Evolutionary conservation across 2,329 filamentous ascomycete genomes (phyloP), one percentile per base, ranked within the genome.

Genomic region (Aureobasidium sp.): DNA sequence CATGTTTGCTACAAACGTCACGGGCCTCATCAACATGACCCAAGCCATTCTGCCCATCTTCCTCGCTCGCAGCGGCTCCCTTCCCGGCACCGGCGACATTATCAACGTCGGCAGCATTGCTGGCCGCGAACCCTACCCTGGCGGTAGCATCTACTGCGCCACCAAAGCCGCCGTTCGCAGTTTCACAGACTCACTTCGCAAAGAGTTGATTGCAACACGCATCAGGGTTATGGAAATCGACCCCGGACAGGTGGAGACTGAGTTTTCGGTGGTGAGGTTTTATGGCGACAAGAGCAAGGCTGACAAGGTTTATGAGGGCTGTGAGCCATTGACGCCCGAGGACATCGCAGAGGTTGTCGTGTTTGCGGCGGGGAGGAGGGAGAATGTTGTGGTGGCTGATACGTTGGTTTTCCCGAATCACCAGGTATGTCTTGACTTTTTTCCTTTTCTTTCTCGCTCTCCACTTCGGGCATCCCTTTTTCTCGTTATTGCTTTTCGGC

Each of bases 101-200:
- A 95, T 99, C 77, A 97, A 96, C 71, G 85, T 96, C 69, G 92
- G 92, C 63, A 91, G 87, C 66, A 92, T 96, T 70, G 92, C 92
- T n/a, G 92, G 90, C 31, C 83, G 91, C 46, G 91, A 95, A 67
- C 82, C 89, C 11, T 96, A 96, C 73, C 79, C 84, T 1, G 90
- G 90, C 53, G 92, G 92, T 29, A 85, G 86, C 71, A 95, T 96
- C 70, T 96, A 96, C 81, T 96, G 92, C 74, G 90, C 91, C 0
- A 92, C 89, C 62, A 96, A 96, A 76, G 90, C 91, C 21, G 92
- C 92, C 1, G 87, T 96, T 60, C 84, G 88, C 67, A 87, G 82
- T 66, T 96, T 95, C 75, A 91, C 89, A 0, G 90, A 95, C 60
- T 82, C 87, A 11, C 74, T 96, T 71, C 81, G 92, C 66, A 89